A percentile compares a stretch with the other conserved stretches of the same genome.
phyloP scores from a whole-genome alignment of 1,284 basidiomycete genomes.

The Neonothopanus nambi region DNA sequence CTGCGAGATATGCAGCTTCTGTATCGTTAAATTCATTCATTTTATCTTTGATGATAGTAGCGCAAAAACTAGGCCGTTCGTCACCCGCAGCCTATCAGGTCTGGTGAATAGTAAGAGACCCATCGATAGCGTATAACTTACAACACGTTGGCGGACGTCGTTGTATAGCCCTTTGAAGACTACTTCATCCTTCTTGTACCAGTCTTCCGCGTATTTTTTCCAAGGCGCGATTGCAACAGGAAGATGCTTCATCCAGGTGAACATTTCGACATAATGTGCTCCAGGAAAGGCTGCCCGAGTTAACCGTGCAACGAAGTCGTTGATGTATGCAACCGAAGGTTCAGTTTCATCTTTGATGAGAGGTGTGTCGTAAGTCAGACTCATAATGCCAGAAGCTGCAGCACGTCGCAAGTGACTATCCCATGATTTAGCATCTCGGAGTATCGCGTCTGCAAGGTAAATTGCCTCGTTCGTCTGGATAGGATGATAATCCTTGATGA shows the following conservation, averaged over 20 bases:
- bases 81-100: background rate
- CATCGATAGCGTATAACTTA: background rate
- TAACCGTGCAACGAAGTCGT: background rate
- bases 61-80: background rate
- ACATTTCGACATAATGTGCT: constrained; percentile 9
- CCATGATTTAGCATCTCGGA: background rate
- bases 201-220: constrained; percentile 9
- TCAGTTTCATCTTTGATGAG: background rate
- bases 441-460: constrained; percentile 1
- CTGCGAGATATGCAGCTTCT: background rate
- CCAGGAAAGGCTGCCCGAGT: constrained; percentile 15
- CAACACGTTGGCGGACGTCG: background rate
- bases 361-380: background rate
- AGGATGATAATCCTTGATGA: constrained; percentile 1
- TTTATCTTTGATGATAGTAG: background rate
- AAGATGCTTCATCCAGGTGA: constrained; percentile 13
- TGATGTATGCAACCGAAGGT: constrained; percentile 1
- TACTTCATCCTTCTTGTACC: background rate
- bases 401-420: background rate
- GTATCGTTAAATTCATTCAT: constrained; percentile 1
- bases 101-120: background rate
- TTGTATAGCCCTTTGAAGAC: background rate
- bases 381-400: background rate
- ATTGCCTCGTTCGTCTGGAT: constrained; percentile 5
- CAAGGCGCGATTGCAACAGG: constrained; percentile 6